phyloP scores from a whole-genome alignment of 805 yeast genomes.

The Saccharomycopsis sp. region DNA sequence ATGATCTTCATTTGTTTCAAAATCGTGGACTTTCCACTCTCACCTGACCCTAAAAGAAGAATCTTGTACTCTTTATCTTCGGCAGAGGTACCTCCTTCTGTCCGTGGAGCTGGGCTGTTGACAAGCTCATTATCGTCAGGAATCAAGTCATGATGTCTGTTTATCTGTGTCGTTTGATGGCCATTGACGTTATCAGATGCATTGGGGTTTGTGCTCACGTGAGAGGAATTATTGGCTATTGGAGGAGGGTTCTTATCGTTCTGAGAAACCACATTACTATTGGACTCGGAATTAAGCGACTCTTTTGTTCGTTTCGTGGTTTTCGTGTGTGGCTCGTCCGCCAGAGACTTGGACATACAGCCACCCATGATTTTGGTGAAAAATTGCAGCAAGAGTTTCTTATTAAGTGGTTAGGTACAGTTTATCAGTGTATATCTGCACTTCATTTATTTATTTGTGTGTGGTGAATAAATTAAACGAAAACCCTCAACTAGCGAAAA shows the following conservation, averaged over 20 bases:
- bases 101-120: neutral
- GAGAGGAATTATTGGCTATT: neutral
- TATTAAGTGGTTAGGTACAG: too few species aligned
- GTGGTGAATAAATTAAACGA: too few species aligned
- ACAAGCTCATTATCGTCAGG: neutral
- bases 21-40: conserved; percentile 74
- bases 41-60: conserved; percentile 81
- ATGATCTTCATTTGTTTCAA: conserved; percentile 76
- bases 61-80: conserved; percentile 54
- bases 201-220: neutral
- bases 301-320: neutral
- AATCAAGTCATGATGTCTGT: neutral
- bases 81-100: neutral
- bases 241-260: neutral
- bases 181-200: neutral
- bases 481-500: too few species aligned
- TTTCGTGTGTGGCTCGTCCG: neutral
- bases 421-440: too few species aligned
- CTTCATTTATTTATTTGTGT: too few species aligned
- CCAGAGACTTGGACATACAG: neutral
- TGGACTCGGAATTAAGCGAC: neutral
- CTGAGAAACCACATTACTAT: neutral
- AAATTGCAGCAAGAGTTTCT: neutral
- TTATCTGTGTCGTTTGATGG: neutral
- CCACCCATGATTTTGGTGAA: neutral